Evolutionary conservation across 768 basidiomycete genomes (phyloP).

Genomic region (Tulasnella sp.): DNA sequence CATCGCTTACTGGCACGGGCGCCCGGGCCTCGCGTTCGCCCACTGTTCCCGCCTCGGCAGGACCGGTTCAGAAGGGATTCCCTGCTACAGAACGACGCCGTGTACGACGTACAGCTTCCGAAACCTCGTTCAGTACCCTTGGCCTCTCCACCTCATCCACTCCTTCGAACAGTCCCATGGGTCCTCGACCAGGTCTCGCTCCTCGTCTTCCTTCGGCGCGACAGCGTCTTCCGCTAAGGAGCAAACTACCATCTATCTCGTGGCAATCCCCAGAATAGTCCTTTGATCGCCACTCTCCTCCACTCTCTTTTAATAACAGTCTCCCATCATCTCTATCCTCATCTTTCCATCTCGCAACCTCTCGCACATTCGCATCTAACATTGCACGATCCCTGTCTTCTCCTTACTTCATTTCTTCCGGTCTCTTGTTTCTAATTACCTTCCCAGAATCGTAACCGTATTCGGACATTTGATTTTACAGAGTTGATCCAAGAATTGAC

Average conservation of each 20-base stretch:
- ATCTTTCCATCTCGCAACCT: background rate
- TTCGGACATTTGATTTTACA: too few species aligned
- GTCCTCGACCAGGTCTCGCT: slow-evolving; percentile 10
- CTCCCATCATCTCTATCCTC: background rate
- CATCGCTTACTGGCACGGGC: slow-evolving; percentile 66
- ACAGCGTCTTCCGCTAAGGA: slow-evolving; percentile 5
- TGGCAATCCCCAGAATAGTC: background rate
- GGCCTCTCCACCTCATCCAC: slow-evolving; percentile 29
- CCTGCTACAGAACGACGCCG: slow-evolving; percentile 47
- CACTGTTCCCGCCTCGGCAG: slow-evolving; percentile 49
- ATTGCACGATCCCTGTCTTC: background rate
- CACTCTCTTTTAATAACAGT: background rate
- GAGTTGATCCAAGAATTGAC: too few species aligned
- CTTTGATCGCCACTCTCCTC: background rate
- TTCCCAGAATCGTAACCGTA: too few species aligned
- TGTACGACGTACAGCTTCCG: slow-evolving; percentile 67
- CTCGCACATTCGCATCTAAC: background rate
- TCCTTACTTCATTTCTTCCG: background rate
- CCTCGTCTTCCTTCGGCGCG: slow-evolving; percentile 11
- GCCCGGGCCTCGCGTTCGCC: background rate
- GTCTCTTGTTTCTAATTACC: background rate
- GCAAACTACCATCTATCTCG: background rate
- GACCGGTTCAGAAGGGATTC: background rate
- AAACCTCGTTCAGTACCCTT: slow-evolving; percentile 41
- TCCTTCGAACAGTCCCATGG: slow-evolving; percentile 1